Base-by-base conservation (phyloP, 202 grass and related monocot species). In the Carex sylvatica region DNA sequence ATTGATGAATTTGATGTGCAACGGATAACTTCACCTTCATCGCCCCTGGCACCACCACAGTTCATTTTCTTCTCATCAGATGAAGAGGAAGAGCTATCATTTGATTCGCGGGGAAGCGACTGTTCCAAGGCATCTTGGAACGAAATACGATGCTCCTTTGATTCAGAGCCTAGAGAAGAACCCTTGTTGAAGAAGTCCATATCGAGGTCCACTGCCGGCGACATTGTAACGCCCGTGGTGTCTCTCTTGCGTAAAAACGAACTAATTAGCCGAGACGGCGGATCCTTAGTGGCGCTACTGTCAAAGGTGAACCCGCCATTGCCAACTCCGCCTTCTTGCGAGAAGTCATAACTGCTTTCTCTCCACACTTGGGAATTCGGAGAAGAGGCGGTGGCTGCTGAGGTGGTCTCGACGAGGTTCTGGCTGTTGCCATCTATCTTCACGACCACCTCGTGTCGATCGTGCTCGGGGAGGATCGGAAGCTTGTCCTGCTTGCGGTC, bases 291-390 rank as follows among this genome's bases (percentile, higher is more conserved):
- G 61, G 59, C 80, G 86, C 71, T 93, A 83, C 90, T 93, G 14
- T 93, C 93, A 82, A 99, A 99, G 19, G 65, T 73, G 0, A 63
- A 78, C 33, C 73, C 58, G 22, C 31, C 61, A 12, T 74, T 65
- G 14, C 69, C 72, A 10, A 7, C 65, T 55, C 67, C 33, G 9
- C 46, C 84, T 33, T 81, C 79, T 15, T 79, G 91, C 83, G 89
- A 90, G 47, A 92, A 95, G 1, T 93, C 92, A 58, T 92, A 93
- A 81, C 83, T 98, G n/a, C 91, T 74, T n/a, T 83, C 86, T 63
- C 62, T 88, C 92, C 91, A 90, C 33, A 95, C 89, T 84, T 86
- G 93, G 62, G 15, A 59, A 36, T 15, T 35, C 47, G 73, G 79
- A n/a, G 84, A 84, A 49, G 84, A 28, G 22, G 81, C 69, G 12